Conservation (phyloP, 1,284 basidiomycete genomes). For the Ceratobasidium papillatum region DNA sequence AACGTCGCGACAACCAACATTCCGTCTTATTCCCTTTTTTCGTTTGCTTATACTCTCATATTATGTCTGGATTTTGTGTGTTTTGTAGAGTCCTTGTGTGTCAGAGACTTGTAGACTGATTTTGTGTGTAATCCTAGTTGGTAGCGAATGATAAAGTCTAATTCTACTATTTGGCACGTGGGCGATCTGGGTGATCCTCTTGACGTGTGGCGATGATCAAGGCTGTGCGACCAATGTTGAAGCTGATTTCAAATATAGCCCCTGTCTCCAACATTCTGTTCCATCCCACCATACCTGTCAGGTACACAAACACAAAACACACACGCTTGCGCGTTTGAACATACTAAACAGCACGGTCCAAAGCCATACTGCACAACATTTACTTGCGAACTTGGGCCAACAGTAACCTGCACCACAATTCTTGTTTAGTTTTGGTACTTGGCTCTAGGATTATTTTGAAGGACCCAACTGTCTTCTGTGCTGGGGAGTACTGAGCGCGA, state of each 20-base stretch:
- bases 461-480: not conserved
- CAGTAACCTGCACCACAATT: not conserved
- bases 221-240: slow-evolving; percentile 15
- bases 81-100: not conserved
- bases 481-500: not conserved
- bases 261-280: slow-evolving; percentile 23
- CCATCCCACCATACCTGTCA: slow-evolving; percentile 1
- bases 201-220: slow-evolving; percentile 25
- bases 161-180: slow-evolving; percentile 25
- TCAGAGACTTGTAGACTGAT: not conserved
- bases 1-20: slow-evolving; percentile 10
- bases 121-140: slow-evolving; percentile 5
- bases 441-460: not conserved
- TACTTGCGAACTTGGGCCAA: not conserved
- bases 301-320: not conserved
- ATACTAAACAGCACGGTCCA: not conserved
- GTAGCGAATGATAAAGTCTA: slow-evolving; percentile 13
- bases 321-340: not conserved
- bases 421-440: not conserved
- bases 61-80: not conserved
- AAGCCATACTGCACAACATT: not conserved
- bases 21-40: not conserved
- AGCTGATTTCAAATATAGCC: slow-evolving; percentile 13
- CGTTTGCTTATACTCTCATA: not conserved
- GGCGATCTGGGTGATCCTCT: not conserved